Evolutionary conservation across 2,329 filamentous ascomycete genomes (phyloP), one percentile per base, ranked within the genome.

Genomic region (Aureobasidium sp.): DNA sequence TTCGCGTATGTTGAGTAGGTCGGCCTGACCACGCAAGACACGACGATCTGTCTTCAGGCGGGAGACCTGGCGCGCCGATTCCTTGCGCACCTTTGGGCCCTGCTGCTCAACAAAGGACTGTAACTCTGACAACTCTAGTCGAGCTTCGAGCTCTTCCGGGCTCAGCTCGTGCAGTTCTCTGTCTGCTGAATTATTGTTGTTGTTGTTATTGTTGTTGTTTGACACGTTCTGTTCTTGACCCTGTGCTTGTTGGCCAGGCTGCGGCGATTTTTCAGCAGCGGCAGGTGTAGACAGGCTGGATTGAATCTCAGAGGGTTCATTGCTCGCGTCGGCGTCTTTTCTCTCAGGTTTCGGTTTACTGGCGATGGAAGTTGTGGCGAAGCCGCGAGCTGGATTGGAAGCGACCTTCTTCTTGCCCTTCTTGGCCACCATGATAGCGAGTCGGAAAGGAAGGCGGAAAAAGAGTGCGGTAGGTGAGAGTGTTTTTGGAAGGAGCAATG

Each of bases 391-490:
- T 62, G 92, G 90, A 74, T 96, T 97, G 33, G 87, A 84, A 27
- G 84, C 83, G 60, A 88, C 81, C 82, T 96, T 97, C 80, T 90
- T 95, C 78, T 96, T 96, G 77, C 95, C 96, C 75, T 90, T 88
- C 64, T 79, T 72, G 11, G 58, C 47, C 31, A 54, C 58, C 58
- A 60, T 60, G 31, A 13, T 43, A 6, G 55, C 43, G 23, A 40
- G 21, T 8, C 17, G 43, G 17, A 47, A 37, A 37, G 21, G 27
- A 25, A 23, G 35, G 38, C 19, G 13, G n/a, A 9, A 23, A 29
- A 13, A 21, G 37, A 37, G 47, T 38, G 47, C 25, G 8, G 4
- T 25, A 9, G 49, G 33, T 43, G 37, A 21, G 17, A 35, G 45
- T 35, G 29, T 58, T 57, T 54, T 43, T 33, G 51, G 37, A 55